phyloP scores from a whole-genome alignment of 2,329 filamentous ascomycete species.

The Sporothrix pseudoabietina region DNA sequence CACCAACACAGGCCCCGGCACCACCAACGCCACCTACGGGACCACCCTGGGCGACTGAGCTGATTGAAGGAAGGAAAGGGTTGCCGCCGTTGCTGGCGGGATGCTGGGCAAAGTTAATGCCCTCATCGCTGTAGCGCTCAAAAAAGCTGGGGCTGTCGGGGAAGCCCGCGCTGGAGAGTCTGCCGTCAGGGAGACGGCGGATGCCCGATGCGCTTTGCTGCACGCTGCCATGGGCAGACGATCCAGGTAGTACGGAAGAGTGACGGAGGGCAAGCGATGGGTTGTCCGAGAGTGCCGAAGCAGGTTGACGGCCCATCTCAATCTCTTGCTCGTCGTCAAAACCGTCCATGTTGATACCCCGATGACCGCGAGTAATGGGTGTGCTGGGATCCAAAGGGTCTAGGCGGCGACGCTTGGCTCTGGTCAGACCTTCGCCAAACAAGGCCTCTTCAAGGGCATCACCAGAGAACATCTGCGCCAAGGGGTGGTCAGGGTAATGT shows the following conservation, averaged over 20 bases:
- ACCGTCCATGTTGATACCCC: neutral
- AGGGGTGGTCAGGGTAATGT: slow-evolving; percentile 26
- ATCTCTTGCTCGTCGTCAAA: slow-evolving; percentile 39
- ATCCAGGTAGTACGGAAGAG: slow-evolving; percentile 47
- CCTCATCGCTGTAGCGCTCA: slow-evolving; percentile 35
- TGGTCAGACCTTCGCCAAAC: slow-evolving; percentile 33
- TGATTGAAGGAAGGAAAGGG: neutral
- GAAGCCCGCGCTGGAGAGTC: slow-evolving; percentile 34
- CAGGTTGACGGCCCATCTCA: slow-evolving; percentile 71
- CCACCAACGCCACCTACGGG: neutral
- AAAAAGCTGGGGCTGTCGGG: slow-evolving; percentile 34
- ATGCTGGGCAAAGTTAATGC: slow-evolving; percentile 22
- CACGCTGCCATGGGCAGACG: slow-evolving; percentile 49
- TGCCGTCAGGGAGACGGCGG: slow-evolving; percentile 46
- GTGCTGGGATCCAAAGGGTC: slow-evolving; percentile 28
- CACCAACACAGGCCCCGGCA: neutral
- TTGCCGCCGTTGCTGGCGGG: neutral
- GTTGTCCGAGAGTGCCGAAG: slow-evolving; percentile 67
- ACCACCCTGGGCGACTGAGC: neutral
- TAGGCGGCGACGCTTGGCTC: slow-evolving; percentile 28
- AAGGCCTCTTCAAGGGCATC: slow-evolving; percentile 29
- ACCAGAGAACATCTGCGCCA: slow-evolving; percentile 32
- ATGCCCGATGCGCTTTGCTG: slow-evolving; percentile 33
- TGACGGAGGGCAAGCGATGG: slow-evolving; percentile 51
- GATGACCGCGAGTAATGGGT: slow-evolving; percentile 20